Percentiles rank a stretch among this genome's conserved stretches.
Conservation (phyloP, 805 yeast genomes). For the Candida odintsovae region DNA sequence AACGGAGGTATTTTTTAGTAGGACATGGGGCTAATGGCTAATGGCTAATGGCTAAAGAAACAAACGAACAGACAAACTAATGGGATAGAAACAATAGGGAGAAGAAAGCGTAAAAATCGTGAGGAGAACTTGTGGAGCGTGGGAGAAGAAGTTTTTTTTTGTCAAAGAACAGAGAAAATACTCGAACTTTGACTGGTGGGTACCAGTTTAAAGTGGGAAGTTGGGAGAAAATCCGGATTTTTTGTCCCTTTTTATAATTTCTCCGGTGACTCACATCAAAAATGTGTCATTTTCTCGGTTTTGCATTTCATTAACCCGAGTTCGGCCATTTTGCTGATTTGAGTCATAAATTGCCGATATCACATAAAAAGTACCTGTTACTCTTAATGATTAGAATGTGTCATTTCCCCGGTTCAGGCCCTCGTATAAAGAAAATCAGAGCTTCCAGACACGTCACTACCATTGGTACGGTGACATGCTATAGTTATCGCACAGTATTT, state of each 20-base stretch:
- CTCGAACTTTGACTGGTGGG: background rate
- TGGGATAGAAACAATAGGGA: background rate
- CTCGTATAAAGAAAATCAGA: too few species aligned
- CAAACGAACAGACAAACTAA: background rate
- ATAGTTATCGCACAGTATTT: too few species aligned
- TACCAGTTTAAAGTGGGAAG: background rate
- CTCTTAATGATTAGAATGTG: too few species aligned
- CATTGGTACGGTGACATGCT: too few species aligned
- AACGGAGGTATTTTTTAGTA: background rate
- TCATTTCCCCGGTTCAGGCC: background rate
- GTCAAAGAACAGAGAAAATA: background rate
- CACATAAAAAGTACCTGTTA: background rate
- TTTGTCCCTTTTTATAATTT: background rate
- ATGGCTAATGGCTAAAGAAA: background rate
- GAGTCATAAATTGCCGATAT: background rate
- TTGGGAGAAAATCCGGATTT: background rate
- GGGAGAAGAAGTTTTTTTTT: background rate
- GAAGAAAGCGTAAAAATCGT: background rate
- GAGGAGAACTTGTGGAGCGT: background rate
- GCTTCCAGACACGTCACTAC: too few species aligned
- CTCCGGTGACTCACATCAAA: background rate
- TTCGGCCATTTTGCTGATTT: background rate
- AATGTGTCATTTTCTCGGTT: background rate
- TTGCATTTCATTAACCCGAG: too few species aligned
- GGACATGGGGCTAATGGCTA: conserved; percentile 6